Conservation (phyloP, 2,329 filamentous ascomycete genomes). For the Cladorrhinum sp. region DNA sequence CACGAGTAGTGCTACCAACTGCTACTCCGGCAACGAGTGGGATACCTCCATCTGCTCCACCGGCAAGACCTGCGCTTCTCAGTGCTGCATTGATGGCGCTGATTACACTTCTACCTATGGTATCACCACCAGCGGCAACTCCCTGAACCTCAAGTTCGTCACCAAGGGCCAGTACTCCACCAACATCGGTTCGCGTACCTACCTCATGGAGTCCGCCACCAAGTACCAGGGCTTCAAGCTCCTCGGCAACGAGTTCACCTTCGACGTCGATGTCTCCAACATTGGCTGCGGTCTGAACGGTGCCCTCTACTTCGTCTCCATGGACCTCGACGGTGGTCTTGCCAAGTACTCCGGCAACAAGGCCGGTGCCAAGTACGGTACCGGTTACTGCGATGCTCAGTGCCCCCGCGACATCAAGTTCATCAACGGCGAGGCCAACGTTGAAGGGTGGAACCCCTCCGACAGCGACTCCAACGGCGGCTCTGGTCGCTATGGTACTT, state of each 20-base stretch:
- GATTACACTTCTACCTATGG: conserved; percentile 53
- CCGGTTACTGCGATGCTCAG: conserved; percentile 54
- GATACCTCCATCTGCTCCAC: conserved; percentile 42
- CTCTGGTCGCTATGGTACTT: conserved; percentile 50
- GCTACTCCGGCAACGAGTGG: conserved; percentile 53
- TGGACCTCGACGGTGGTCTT: conserved; percentile 52
- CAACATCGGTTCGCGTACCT: conserved; percentile 57
- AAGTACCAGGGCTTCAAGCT: conserved; percentile 65
- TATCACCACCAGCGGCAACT: conserved; percentile 49
- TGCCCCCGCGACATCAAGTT: conserved; percentile 56
- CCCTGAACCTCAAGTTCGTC: conserved; percentile 56
- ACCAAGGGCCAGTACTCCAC: conserved; percentile 46
- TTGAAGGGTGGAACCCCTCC: conserved; percentile 51
- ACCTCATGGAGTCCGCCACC: conserved; percentile 59
- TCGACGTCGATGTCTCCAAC: conserved; percentile 63
- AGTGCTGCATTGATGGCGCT: conserved; percentile 54
- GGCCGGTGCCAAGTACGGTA: conserved; percentile 52
- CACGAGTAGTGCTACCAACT: conserved; percentile 48
- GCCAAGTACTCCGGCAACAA: conserved; percentile 43
- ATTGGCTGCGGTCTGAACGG: conserved; percentile 65
- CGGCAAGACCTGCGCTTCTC: conserved; percentile 43
- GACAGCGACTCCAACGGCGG: conserved; percentile 54
- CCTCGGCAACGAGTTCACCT: conserved; percentile 64
- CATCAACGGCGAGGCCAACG: conserved; percentile 55
- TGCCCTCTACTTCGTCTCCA: conserved; percentile 58